A percentile compares a stretch with the other conserved stretches of the same genome.
phyloP scores from a whole-genome alignment of 805 yeast species.

The Sugiyamaella boreocaroliniensis region DNA sequence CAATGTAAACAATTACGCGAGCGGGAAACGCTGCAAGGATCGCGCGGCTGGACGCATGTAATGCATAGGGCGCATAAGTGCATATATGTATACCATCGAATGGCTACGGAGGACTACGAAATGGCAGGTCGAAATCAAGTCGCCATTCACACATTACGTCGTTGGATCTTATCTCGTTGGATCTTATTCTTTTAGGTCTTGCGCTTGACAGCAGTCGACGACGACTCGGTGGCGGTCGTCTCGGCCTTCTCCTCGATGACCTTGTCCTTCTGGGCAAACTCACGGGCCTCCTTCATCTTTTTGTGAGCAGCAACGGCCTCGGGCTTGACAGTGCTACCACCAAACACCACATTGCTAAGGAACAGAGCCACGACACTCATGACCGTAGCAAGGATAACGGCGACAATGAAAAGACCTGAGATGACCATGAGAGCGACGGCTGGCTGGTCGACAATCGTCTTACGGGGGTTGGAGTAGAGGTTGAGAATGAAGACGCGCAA shows the following conservation, averaged over 20 bases:
- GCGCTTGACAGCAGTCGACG: slow-evolving; percentile 18
- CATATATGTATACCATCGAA: no score
- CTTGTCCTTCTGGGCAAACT: background rate
- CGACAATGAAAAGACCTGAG: slow-evolving; percentile 18
- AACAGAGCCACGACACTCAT: slow-evolving; percentile 19
- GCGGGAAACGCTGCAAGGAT: no score
- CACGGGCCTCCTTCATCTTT: background rate
- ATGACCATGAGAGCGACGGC: slow-evolving; percentile 28
- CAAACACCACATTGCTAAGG: slow-evolving; percentile 2
- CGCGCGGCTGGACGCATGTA: no score
- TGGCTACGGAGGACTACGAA: no score
- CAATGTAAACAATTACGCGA: no score
- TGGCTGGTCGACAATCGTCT: slow-evolving; percentile 33
- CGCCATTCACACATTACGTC: no score
- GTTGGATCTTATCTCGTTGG: no score
- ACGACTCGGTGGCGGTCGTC: slow-evolving; percentile 10
- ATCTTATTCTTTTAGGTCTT: slow-evolving; percentile 8
- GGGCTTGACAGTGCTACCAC: background rate
- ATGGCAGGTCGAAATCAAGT: no score
- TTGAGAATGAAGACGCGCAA: slow-evolving; percentile 26
- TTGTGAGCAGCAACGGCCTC: background rate
- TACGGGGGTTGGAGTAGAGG: slow-evolving; percentile 27
- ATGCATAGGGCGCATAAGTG: no score
- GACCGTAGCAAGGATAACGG: slow-evolving; percentile 22
- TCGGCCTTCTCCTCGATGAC: slow-evolving; percentile 5